Evolutionary conservation across 345 rosid genomes (phyloP).

Genomic region (Citrus cavaleriei): DNA sequence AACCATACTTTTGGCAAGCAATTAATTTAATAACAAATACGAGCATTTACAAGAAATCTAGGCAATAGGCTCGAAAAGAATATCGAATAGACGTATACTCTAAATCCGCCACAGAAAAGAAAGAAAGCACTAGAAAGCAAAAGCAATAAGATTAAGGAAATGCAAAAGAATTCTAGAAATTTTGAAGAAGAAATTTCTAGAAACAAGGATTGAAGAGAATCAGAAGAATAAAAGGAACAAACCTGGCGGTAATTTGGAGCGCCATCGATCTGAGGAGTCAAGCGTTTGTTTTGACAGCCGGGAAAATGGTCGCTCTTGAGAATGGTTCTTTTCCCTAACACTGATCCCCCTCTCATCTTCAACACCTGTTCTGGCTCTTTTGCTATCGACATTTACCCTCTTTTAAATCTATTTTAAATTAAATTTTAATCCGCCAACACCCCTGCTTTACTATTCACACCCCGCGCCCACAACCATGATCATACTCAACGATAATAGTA

Average conservation of each 20-base stretch:
- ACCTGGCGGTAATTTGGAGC: slow-evolving; percentile 99
- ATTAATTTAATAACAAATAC: neutral
- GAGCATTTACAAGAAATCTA: neutral
- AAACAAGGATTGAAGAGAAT: neutral
- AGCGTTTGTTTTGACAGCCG: slow-evolving; percentile 97
- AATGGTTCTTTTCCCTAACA: slow-evolving; percentile 92
- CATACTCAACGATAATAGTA: neutral
- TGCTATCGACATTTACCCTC: slow-evolving; percentile 57
- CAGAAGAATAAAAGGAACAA: neutral
- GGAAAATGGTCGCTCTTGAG: slow-evolving; percentile 98
- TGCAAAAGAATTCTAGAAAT: neutral
- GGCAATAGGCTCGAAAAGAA: neutral
- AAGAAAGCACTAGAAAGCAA: neutral
- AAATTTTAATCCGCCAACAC: neutral
- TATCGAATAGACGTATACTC: neutral
- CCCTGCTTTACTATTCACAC: neutral
- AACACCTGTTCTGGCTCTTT: slow-evolving; percentile 90
- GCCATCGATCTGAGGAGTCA: slow-evolving; percentile 89
- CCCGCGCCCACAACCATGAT: neutral
- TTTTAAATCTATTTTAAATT: slow-evolving; percentile 5
- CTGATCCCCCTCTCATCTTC: slow-evolving; percentile 94
- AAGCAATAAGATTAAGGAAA: neutral
- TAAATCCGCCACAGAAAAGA: neutral
- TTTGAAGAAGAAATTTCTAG: neutral
- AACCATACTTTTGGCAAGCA: neutral